These are phyloP conservation scores for Plenodomus lindquistii DNA, from an alignment of 2,329 filamentous ascomycete species.

Conservation along the genomic window DNA sequence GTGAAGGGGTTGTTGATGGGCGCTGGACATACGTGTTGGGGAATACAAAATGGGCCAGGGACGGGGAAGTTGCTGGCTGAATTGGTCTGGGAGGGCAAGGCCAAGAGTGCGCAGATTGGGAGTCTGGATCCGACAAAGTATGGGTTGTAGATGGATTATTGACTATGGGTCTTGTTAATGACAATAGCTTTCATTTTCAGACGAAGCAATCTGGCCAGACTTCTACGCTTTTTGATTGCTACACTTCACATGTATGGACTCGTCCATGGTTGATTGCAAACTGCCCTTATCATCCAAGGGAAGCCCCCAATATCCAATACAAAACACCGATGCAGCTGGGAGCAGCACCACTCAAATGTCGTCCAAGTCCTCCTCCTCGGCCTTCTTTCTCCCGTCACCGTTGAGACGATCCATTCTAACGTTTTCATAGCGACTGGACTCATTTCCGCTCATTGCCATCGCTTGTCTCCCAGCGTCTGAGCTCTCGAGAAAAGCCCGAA, in stretches of 20 bases:
- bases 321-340: background rate
- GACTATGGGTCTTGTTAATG: background rate
- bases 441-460: constrained; percentile 64
- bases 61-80: constrained; percentile 60
- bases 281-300: background rate
- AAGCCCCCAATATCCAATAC: background rate
- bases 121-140: constrained; percentile 48
- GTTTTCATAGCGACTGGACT: constrained; percentile 21
- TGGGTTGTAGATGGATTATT: constrained; percentile 7
- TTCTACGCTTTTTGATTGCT: background rate
- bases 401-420: constrained; percentile 47
- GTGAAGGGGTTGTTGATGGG: constrained; percentile 78
- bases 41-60: constrained; percentile 91
- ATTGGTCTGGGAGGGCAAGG: constrained; percentile 51
- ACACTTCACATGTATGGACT: background rate
- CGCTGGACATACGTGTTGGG: constrained; percentile 95
- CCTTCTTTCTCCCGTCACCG: constrained; percentile 48
- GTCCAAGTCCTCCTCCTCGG: constrained; percentile 38
- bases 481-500: constrained; percentile 86
- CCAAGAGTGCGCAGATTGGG: constrained; percentile 48
- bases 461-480: constrained; percentile 85
- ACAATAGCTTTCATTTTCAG: background rate
- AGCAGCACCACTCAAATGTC: constrained; percentile 37
- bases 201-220: background rate
- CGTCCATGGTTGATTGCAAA: background rate